Evolutionary conservation across 805 yeast species (phyloP), one percentile per base, ranked within the genome.

Genomic region (Zygoascus ofunaensis): DNA sequence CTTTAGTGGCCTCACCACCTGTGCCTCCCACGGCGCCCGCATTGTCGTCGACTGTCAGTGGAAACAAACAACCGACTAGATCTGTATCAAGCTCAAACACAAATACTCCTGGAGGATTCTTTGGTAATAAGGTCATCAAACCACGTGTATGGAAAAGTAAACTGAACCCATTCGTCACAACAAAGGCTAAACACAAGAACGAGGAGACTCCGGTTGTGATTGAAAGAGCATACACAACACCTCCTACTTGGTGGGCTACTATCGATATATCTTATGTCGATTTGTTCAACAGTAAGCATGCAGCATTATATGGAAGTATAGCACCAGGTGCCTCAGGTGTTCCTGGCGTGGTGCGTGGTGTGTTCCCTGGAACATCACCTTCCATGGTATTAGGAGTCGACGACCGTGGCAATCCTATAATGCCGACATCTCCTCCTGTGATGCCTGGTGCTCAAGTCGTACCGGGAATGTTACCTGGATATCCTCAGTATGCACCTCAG

Each of bases 211-310:
- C 47, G 14, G 46, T 48, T 33, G 22, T 28, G 14, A 67, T 80
- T 48, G 87, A 80, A 52, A 76, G 69, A 53, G 79, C 92, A 4
- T 85, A 74, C 59, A 69, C 70, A 34, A 80, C 90, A 0, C 80
- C 85, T 7, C 94, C 94, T 42, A 80, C 89, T 0, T 84, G 94
- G 94, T 69, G 71, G 19, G 64, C 72, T 39, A 76, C 73, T 20
- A 82, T 76, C 37, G 78, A 74, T 46, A 42, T 40, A 26, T 69
- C 81, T 1, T 76, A 77, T 61, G 72, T 69, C 44, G 62, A 66
- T 15, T 59, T 74, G 34, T 77, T 79, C 62, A 74, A 79, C 2
- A 24, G 38, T 4, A 19, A 40, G 37, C 41, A 34, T 41, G 17
- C 22, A 18, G 37, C n/a, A 5, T 33, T 19, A 32, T 22, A n/a